Base-by-base conservation (phyloP, 768 basidiomycete species). In the Tulasnella sp. region DNA sequence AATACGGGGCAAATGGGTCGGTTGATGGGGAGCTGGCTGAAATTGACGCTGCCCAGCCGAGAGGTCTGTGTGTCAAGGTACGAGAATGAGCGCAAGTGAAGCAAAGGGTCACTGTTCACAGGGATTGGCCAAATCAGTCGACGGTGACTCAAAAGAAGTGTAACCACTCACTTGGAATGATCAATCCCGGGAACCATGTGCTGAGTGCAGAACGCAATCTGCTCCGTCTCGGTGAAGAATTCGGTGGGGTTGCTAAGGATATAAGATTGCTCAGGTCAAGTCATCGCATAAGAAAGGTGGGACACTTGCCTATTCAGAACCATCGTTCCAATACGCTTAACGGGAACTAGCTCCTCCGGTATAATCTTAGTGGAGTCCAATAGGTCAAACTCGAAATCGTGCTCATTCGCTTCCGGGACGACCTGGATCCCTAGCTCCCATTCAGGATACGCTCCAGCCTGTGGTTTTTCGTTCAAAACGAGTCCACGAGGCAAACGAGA, bases 281-380 rank as follows among this genome's bases (percentile, higher is more conserved):
- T 48, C 19, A 22, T 48, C n/a, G 5, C 46, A n/a, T 48, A 7
- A 5, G 34, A 5, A 38, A 21, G 10, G 42, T 53, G 31, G 25
- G 5, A 19, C 8, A 56, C 43, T 22, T 21, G 30, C n/a, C 52
- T 30, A 10, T 59, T 50, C 34, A 59, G 19, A 8, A 59, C 59
- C 65, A 93, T 70, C 68, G 85, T 84, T 34, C 90, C 91, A 50
- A 93, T 83, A 62, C 79, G 74, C 64, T 85, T 75, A 12, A 92
- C 73, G 0, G 91, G 89, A 0, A 92, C 81, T 2, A 83, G 69
- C 57, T 90, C 85, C 68, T 90, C 82, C 0, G 89, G 88, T 80
- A 88, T 87, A 43, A 91, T 66, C 71, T 92, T 92, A 17, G 90
- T 91, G 1, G 85, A 81, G 66, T 92, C 90, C 53, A 92, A 78